Evolutionary conservation across 148 eudicot species (phyloP).

Genomic region (Heliosperma pusillum): DNA sequence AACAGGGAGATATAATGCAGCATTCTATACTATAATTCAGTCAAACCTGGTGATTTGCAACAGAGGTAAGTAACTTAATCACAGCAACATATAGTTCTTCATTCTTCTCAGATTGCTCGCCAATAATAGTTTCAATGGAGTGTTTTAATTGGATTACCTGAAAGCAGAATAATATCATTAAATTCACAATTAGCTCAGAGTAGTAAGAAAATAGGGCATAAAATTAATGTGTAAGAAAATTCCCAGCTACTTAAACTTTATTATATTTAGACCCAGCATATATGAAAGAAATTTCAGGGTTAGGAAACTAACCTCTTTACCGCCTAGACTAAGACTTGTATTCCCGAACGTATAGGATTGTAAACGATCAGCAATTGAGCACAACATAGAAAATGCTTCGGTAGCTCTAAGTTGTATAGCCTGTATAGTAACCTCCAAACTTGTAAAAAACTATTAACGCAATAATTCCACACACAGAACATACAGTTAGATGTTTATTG

Average conservation of each 20-base stretch:
- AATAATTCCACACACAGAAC: background rate
- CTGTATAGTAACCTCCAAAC: conserved; percentile 38
- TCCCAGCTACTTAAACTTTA: background rate
- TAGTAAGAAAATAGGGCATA: background rate
- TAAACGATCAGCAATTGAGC: conserved; percentile 47
- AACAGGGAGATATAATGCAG: background rate
- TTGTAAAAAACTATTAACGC: conserved; percentile 4
- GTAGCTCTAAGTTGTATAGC: conserved; percentile 72
- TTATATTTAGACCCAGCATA: background rate
- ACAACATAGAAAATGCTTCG: conserved; percentile 57
- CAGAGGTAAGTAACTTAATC: conserved; percentile 62
- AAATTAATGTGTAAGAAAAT: background rate
- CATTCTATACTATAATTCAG: conserved; percentile 5
- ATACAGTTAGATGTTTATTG: background rate
- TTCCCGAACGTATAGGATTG: conserved; percentile 44
- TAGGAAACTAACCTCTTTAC: conserved; percentile 56
- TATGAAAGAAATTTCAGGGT: conserved; percentile 4
- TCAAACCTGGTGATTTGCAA: conserved; percentile 79
- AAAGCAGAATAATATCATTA: conserved; percentile 17
- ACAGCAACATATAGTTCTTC: conserved; percentile 66
- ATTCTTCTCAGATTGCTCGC: conserved; percentile 51
- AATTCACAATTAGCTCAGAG: background rate
- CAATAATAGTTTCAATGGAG: conserved; percentile 48
- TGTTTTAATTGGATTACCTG: conserved; percentile 59
- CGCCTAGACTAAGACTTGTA: conserved; percentile 61